These are phyloP conservation scores for Solanum ahanhuiri DNA, from an alignment of 257 asterid species.

Conservation along the genomic window DNA sequence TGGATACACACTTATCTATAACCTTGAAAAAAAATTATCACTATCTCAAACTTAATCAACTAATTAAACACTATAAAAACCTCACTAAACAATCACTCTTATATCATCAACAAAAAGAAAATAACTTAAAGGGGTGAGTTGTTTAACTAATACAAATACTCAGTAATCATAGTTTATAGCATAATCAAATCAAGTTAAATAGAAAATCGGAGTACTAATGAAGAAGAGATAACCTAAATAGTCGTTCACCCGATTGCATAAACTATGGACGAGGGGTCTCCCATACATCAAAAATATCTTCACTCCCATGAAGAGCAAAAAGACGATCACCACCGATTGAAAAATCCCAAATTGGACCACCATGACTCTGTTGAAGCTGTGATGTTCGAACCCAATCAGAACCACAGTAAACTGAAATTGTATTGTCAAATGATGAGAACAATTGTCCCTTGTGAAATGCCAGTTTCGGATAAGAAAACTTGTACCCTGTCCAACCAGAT, in stretches of 20 bases:
- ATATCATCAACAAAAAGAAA: not conserved
- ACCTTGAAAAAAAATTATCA: not conserved
- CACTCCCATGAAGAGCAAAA: conserved; percentile 65
- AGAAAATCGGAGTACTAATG: not conserved
- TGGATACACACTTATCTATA: not conserved
- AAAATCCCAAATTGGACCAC: conserved; percentile 77
- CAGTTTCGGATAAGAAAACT: conserved; percentile 59
- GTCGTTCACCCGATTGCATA: conserved; percentile 8
- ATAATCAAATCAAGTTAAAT: too few relatives aligned
- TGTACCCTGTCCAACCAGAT: too few relatives aligned
- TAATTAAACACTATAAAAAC: not conserved
- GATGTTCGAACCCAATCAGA: conserved; percentile 70
- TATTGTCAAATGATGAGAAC: conserved; percentile 73
- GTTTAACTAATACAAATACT: not conserved
- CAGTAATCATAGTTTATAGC: not conserved
- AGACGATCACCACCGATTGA: conserved; percentile 47
- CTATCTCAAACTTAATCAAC: not conserved
- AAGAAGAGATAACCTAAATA: not conserved
- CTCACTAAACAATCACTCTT: not conserved
- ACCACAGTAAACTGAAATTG: conserved; percentile 67
- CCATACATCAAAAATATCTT: conserved; percentile 72
- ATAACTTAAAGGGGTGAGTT: not conserved
- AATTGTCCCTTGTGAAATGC: conserved; percentile 71
- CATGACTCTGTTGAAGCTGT: conserved; percentile 44
- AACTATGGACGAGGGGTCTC: conserved; percentile 56